A percentile compares a stretch with the other conserved stretches of the same genome.
Conservation (phyloP, 2,329 filamentous ascomycete genomes). For the Microcyclosporella mali region DNA sequence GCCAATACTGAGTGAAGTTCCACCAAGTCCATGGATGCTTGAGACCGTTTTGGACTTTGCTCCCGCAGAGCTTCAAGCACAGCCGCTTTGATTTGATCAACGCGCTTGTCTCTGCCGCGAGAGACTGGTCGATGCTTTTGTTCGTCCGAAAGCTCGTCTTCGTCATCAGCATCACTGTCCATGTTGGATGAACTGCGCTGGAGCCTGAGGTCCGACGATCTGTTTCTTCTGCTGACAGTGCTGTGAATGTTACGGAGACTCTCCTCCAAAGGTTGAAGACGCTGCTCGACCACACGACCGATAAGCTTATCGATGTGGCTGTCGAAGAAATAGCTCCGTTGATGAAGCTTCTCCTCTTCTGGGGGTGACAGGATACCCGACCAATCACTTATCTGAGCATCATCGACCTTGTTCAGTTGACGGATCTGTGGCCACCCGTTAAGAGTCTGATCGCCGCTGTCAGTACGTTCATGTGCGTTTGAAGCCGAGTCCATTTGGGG, state of each 20-base stretch:
- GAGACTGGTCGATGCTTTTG: conserved; percentile 62
- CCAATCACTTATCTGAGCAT: conserved; percentile 79
- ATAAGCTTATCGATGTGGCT: conserved; percentile 83
- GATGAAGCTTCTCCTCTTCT: conserved; percentile 75
- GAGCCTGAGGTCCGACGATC: conserved; percentile 48
- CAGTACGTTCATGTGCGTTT: conserved; percentile 28
- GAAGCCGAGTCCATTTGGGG: background rate
- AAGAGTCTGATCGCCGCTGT: conserved; percentile 38
- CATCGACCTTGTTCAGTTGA: conserved; percentile 57
- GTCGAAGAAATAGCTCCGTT: conserved; percentile 82
- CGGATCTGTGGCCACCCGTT: conserved; percentile 42
- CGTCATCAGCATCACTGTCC: conserved; percentile 90
- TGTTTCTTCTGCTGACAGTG: conserved; percentile 48
- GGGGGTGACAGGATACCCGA: conserved; percentile 76
- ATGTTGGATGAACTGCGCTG: conserved; percentile 43
- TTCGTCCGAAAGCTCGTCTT: conserved; percentile 61
- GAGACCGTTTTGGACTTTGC: conserved; percentile 22
- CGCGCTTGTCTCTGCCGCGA: conserved; percentile 67
- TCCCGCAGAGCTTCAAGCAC: conserved; percentile 57
- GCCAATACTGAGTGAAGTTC: conserved; percentile 44
- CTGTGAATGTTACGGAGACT: conserved; percentile 67
- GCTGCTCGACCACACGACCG: conserved; percentile 66
- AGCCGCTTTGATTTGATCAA: conserved; percentile 66
- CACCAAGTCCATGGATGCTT: conserved; percentile 25
- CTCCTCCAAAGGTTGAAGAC: conserved; percentile 74